These are phyloP conservation scores for Monosporascus sp. DNA, from an alignment of 2,329 filamentous ascomycete species.

Conservation along the genomic window DNA sequence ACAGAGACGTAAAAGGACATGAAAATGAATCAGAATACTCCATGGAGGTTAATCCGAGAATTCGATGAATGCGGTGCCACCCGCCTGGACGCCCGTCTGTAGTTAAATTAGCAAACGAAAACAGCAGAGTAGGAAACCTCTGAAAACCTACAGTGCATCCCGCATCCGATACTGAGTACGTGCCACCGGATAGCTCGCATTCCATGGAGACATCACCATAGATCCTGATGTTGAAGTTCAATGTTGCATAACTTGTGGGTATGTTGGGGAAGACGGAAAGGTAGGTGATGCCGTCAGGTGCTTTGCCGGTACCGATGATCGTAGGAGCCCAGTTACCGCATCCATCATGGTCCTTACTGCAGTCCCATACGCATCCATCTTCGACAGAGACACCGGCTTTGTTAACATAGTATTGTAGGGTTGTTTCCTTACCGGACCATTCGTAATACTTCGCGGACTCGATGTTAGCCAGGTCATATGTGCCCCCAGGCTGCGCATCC, in stretches of 20 bases:
- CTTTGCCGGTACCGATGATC: slow-evolving; percentile 77
- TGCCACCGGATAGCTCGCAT: slow-evolving; percentile 64
- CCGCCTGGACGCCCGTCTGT: slow-evolving; percentile 39
- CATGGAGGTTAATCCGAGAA: slow-evolving; percentile 32
- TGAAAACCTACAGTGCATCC: slow-evolving; percentile 75
- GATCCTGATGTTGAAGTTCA: slow-evolving; percentile 78
- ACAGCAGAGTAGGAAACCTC: neutral
- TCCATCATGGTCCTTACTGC: slow-evolving; percentile 41
- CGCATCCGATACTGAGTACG: slow-evolving; percentile 52
- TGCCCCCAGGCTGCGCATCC: slow-evolving; percentile 53
- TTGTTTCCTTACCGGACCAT: slow-evolving; percentile 71
- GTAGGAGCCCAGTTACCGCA: slow-evolving; percentile 84
- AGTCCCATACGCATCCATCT: slow-evolving; percentile 72
- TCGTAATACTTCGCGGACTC: slow-evolving; percentile 67
- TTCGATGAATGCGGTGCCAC: slow-evolving; percentile 39
- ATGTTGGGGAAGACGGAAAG: slow-evolving; percentile 80
- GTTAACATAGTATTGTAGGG: slow-evolving; percentile 97
- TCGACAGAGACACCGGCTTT: slow-evolving; percentile 62
- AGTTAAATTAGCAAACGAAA: slow-evolving; percentile 12
- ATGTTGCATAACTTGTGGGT: slow-evolving; percentile 64
- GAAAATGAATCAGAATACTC: slow-evolving; percentile 10
- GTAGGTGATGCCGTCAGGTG: slow-evolving; percentile 61
- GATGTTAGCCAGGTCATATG: slow-evolving; percentile 68
- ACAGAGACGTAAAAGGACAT: slow-evolving; percentile 19
- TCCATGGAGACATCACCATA: slow-evolving; percentile 52